Percentiles rank a stretch among this genome's conserved stretches.
Conservation (phyloP, 306 rosid species). For the Carpinus fangiana region DNA sequence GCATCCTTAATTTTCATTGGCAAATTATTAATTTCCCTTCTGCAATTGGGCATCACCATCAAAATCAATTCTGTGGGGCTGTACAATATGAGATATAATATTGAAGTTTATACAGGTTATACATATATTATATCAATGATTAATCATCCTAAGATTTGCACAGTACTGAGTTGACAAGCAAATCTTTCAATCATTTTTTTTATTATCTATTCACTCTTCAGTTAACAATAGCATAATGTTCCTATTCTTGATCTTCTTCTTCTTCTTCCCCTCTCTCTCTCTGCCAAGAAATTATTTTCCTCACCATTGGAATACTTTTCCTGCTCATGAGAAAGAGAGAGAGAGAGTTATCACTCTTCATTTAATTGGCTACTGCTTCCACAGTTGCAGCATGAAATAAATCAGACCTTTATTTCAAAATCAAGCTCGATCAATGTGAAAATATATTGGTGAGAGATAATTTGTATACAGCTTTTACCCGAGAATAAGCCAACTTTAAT, state of each 20-base stretch:
- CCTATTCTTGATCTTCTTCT: neutral
- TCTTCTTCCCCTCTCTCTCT: neutral
- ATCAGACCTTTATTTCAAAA: conserved; percentile 24
- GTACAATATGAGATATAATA: conserved; percentile 23
- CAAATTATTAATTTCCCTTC: neutral
- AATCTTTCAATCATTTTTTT: conserved; percentile 20
- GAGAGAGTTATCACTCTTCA: neutral
- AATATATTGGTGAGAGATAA: neutral
- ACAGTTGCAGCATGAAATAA: conserved; percentile 17
- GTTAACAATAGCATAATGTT: neutral
- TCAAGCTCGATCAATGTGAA: conserved; percentile 12
- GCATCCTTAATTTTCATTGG: conserved; percentile 19
- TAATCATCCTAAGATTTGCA: conserved; percentile 41
- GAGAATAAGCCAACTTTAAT: conserved; percentile 30
- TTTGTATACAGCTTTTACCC: conserved; percentile 25
- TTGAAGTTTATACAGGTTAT: conserved; percentile 6
- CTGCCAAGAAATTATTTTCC: neutral
- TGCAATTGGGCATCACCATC: conserved; percentile 27
- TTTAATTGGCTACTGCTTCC: conserved; percentile 25
- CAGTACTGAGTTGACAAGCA: neutral
- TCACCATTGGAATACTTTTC: too few relatives aligned
- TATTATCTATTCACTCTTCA: neutral
- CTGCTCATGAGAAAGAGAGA: neutral
- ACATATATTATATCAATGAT: conserved; percentile 26
- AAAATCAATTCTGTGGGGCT: conserved; percentile 17